Base-by-base conservation (phyloP, 768 basidiomycete species). In the Panus rudis region DNA sequence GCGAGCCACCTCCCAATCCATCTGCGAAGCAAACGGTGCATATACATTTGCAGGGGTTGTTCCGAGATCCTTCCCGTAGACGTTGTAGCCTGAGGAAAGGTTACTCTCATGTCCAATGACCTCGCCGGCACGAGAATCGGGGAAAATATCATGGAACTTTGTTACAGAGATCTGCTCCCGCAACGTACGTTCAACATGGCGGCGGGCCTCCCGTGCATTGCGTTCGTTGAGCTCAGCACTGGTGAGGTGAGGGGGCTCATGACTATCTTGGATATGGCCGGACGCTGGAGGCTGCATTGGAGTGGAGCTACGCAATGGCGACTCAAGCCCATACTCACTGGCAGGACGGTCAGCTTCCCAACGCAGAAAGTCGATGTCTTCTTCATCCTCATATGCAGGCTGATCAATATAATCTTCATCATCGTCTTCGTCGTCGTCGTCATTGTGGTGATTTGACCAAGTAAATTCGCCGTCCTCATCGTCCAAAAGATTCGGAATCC, bases 1-100 rank as follows among this genome's bases (percentile, higher is more conserved):
- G 16, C 49, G 42, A 3, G 63, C 67, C 20, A 70, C 23, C 45
- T 66, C 64, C 67, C 65, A 71, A 25, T 70, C 65, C 2, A 66
- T 33, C 28, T 62, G 38, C 1, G 63, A 63, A 1, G 14, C 11
- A 50, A 71, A 71, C 0, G 62, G 69, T 17, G 63, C 58, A 27
- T 44, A 44, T 14, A 19, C 8, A 16, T 37, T 44, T 10, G 10
- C 22, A 8, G 20, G 38, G 25, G 13, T 14, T 14, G 14, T 24
- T 19, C 37, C 7, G 17, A 14, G 37, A 30, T 30, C 16, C 14
- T 7, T 39, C 22, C 8, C 6, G 6, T 14, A 16, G 37, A 14
- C 24, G 37, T 8, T 8, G 33, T 16, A 5, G 8, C 33, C 21
- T n/a, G 16, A 20, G 6, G 5, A 5, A 34, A 20, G 14, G 19